Evolutionary conservation across 441 rosid genomes (phyloP), one percentile per base, ranked within the genome.

Genomic region (California macrophylla): DNA sequence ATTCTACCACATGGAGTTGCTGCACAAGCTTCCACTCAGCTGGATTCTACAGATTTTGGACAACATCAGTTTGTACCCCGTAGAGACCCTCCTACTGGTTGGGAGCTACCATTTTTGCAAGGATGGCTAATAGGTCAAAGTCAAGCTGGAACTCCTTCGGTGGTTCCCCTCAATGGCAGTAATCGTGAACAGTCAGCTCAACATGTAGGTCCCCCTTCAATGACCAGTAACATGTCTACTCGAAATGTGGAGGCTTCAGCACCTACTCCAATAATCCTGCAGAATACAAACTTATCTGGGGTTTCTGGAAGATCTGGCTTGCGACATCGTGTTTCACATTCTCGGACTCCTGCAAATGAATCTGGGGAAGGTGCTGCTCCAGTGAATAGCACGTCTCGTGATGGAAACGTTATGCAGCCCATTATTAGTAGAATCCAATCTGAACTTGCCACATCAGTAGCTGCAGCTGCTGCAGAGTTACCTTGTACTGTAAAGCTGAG

Each of bases 401-500:
- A 83, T 71, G 80, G 77, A 24, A 68, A 45, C 68, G 85, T 83
- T 66, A 60, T 72, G 76, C 90, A 83, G 72, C 85, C 86, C 28
- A 74, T 84, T 61, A 72, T 82, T 16, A 90, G 81, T 69, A 85
- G 86, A 74, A 76, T 87, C 45, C 90, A 85, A 67, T 82, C 92
- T 77, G 96, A 92, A 77, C 78, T 90, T 78, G 90, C 92, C 70
- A 71, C 92, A 1, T 86, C 90, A 28, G 74, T 89, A 66, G 90
- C 92, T 15, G 84, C 89, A 18, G 85, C 91, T 67, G 86, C 96
- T 68, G 87, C 87, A 24, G 93, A 92, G 76, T 80, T 86, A 67
- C 98, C 96, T 69, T 89, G 97, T 76, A 90, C 97, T 5, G 96
- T 92, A 74, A 90, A 90, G 74, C 86, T 92, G 68, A 83, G 86